phyloP scores from a whole-genome alignment of 352 stramenopile species.

The Globisporangium barbulae region DNA sequence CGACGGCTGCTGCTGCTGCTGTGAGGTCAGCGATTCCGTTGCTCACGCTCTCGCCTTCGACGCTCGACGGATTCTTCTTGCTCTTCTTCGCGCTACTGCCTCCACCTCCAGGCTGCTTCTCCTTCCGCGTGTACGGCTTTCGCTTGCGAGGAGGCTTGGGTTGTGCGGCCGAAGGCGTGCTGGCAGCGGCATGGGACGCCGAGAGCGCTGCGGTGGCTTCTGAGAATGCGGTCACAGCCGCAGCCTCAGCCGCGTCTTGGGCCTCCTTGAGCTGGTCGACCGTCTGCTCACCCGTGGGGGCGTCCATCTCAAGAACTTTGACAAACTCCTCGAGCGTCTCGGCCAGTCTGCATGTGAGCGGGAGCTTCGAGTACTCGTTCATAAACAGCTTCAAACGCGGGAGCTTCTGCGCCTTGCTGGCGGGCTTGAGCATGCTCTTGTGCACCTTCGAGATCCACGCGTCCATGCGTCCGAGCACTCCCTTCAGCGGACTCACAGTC shows the following conservation, averaged over 20 bases:
- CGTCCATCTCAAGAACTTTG: slow-evolving; percentile 24
- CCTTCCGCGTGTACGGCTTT: slow-evolving; percentile 61
- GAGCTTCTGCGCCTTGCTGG: slow-evolving; percentile 55
- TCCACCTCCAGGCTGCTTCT: slow-evolving; percentile 33
- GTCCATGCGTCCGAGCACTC: slow-evolving; percentile 73
- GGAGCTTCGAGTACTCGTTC: slow-evolving; percentile 89
- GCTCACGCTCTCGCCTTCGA: slow-evolving; percentile 8
- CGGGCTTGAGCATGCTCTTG: slow-evolving; percentile 69
- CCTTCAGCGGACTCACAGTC: slow-evolving; percentile 51
- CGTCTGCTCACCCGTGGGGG: not conserved
- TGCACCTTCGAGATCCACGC: slow-evolving; percentile 78
- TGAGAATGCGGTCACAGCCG: slow-evolving; percentile 27
- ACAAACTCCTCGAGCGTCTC: slow-evolving; percentile 37
- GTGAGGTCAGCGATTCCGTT: not conserved
- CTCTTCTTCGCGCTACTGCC: slow-evolving; percentile 40
- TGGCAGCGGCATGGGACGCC: slow-evolving; percentile 1
- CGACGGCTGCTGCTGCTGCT: not conserved
- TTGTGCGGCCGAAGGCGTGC: not conserved
- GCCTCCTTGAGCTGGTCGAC: slow-evolving; percentile 31
- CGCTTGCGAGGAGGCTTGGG: slow-evolving; percentile 58
- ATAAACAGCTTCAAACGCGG: slow-evolving; percentile 64
- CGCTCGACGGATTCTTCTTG: slow-evolving; percentile 29
- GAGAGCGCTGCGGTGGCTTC: slow-evolving; percentile 24
- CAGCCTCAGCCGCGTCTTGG: slow-evolving; percentile 26
- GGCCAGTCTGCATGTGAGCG: slow-evolving; percentile 54